phyloP scores from a whole-genome alignment of 2,329 filamentous ascomycete species.

The Neoscytalidium dimidiatum region DNA sequence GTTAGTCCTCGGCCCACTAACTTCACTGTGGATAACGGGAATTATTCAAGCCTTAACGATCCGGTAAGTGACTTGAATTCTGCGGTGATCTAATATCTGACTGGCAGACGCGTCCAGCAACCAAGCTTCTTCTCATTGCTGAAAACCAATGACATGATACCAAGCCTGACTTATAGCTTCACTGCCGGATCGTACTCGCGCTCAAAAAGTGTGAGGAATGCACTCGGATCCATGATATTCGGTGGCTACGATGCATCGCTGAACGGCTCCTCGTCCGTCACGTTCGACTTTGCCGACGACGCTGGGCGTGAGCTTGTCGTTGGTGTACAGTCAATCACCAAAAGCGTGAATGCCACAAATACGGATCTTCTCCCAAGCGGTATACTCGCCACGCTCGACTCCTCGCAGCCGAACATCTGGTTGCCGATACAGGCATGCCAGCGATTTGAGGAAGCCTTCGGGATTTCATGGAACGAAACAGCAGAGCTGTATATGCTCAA shows the following conservation, averaged over 20 bases:
- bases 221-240: conserved; percentile 30
- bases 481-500: conserved; percentile 44
- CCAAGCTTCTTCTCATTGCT: not conserved
- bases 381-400: not conserved
- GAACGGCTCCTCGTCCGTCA: conserved; percentile 31
- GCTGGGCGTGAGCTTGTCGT: conserved; percentile 7
- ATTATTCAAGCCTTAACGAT: conserved; percentile 29
- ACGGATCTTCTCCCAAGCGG: not conserved
- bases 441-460: conserved; percentile 43
- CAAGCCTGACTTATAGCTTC: conserved; percentile 2
- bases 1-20: conserved; percentile 39
- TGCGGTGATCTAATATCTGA: not conserved
- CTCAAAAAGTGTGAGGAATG: not conserved
- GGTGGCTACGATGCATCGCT: conserved; percentile 46
- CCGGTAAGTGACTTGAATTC: not conserved
- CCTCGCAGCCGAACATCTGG: conserved; percentile 22
- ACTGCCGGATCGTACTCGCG: conserved; percentile 8
- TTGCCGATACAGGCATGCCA: conserved; percentile 37
- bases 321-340: conserved; percentile 1
- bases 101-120: not conserved
- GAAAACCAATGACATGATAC: not conserved
- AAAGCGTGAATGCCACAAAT: not conserved
- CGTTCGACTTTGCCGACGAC: conserved; percentile 22
- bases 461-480: conserved; percentile 38
- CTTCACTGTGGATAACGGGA: conserved; percentile 39